phyloP scores from a whole-genome alignment of 1,284 basidiomycete species.

The Leucoagaricus sp. region DNA sequence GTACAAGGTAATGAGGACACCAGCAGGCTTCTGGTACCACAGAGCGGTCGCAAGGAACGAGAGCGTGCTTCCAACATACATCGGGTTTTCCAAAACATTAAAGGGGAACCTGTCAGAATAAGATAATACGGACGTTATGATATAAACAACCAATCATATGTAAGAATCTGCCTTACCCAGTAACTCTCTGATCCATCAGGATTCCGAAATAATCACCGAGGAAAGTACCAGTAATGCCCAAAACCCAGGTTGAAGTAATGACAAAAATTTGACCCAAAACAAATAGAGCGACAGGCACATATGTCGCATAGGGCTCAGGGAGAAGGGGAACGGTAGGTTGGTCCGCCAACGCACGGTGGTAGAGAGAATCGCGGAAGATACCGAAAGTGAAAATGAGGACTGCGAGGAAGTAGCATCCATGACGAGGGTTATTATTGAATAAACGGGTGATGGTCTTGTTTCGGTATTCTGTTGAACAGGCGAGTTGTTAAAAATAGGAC shows the following conservation, averaged over 20 bases:
- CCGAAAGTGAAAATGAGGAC: conserved; percentile 88
- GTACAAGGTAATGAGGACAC: conserved; percentile 73
- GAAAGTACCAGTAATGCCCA: conserved; percentile 94
- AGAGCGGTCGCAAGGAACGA: conserved; percentile 84
- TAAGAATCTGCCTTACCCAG: conserved; percentile 45
- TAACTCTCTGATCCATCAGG: conserved; percentile 85
- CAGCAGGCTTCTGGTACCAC: conserved; percentile 85
- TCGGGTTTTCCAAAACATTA: conserved; percentile 91
- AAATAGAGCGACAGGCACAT: conserved; percentile 70
- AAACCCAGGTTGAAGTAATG: conserved; percentile 85
- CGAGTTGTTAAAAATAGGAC: conserved; percentile 5
- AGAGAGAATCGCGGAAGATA: conserved; percentile 86
- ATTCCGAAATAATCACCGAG: conserved; percentile 99
- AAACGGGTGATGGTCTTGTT: conserved; percentile 86
- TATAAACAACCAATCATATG: not conserved
- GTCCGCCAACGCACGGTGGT: conserved; percentile 63
- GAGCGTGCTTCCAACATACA: conserved; percentile 94
- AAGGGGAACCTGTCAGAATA: no score
- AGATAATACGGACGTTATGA: conserved; percentile 35
- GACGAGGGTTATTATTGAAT: conserved; percentile 71
- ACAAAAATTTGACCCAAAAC: conserved; percentile 80
- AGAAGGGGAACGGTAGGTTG: conserved; percentile 67
- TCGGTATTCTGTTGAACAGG: conserved; percentile 65
- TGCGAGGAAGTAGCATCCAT: conserved; percentile 92
- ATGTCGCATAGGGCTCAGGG: conserved; percentile 58